A percentile compares a stretch with the other conserved stretches of the same genome.
Conservation (phyloP, 331 rosid species). For the Spiraea crenata region DNA sequence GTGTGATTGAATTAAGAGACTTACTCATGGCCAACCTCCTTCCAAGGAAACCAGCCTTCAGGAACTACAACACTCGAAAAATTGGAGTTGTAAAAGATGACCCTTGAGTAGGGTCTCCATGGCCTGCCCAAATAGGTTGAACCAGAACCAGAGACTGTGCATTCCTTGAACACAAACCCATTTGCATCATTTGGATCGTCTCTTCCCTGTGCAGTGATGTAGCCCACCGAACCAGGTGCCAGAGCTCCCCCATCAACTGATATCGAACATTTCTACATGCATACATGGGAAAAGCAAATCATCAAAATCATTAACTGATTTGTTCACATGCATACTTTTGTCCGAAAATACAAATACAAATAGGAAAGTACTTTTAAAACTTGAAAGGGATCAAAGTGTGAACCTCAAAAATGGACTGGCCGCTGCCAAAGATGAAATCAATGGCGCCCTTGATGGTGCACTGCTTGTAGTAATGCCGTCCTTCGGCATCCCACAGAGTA, state of each 20-base stretch:
- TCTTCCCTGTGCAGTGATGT: constrained; percentile 86
- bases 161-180: constrained; percentile 72
- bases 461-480: constrained; percentile 72
- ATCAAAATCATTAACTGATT: not conserved
- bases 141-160: constrained; percentile 59
- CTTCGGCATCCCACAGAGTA: constrained; percentile 75
- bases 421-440: constrained; percentile 85
- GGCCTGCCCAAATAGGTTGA: constrained; percentile 72
- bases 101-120: constrained; percentile 76
- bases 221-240: constrained; percentile 39
- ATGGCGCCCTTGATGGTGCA: constrained; percentile 89
- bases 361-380: too few species aligned
- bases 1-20: not conserved
- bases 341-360: too few species aligned
- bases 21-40: constrained; percentile 40
- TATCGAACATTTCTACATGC: constrained; percentile 54
- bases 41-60: constrained; percentile 67
- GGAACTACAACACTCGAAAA: constrained; percentile 51
- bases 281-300: not conserved
- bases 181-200: constrained; percentile 32
- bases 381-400: not conserved
- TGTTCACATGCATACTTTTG: too few species aligned
- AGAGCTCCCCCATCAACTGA: constrained; percentile 52
- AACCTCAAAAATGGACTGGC: constrained; percentile 75
- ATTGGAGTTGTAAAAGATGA: constrained; percentile 57